Percentiles rank a stretch among this genome's conserved stretches.
Evolutionary conservation across 1,139 yeast species (phyloP).

Genomic region (Oligophagozyma castellii): DNA sequence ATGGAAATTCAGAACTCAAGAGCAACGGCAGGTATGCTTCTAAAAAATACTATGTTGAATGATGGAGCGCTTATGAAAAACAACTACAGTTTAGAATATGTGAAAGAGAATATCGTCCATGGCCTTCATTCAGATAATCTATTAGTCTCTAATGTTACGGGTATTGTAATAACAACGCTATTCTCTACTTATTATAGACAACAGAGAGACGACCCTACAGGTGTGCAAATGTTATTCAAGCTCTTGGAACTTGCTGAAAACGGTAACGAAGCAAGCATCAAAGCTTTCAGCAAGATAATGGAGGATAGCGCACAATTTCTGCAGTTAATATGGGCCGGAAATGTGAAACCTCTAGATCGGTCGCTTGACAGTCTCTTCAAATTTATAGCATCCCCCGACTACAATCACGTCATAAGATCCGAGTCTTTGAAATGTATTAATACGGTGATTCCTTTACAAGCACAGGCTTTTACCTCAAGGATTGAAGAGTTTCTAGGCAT

Average conservation of each 20-base stretch:
- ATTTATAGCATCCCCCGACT: conserved; percentile 30
- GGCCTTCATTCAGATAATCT: conserved; percentile 45
- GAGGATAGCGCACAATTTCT: conserved; percentile 45
- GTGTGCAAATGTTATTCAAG: conserved; percentile 53
- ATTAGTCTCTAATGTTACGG: conserved; percentile 74
- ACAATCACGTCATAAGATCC: conserved; percentile 40
- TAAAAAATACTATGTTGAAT: conserved; percentile 55
- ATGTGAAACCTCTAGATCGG: conserved; percentile 41
- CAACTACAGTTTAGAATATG: conserved; percentile 28
- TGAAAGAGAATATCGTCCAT: conserved; percentile 47
- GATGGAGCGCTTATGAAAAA: conserved; percentile 21
- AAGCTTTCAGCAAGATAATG: conserved; percentile 75
- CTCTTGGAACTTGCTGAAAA: conserved; percentile 45
- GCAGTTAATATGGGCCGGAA: conserved; percentile 47
- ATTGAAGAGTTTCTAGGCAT: conserved; percentile 53
- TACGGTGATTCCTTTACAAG: conserved; percentile 56
- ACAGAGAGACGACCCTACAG: conserved; percentile 31
- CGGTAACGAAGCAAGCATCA: conserved; percentile 62
- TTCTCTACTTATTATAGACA: conserved; percentile 37
- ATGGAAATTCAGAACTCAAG: conserved; percentile 36
- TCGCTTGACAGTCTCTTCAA: conserved; percentile 54
- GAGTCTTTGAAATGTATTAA: conserved; percentile 61
- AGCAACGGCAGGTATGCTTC: conserved; percentile 78
- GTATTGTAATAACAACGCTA: conserved; percentile 76
- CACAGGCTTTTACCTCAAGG: conserved; percentile 50